phyloP scores from a whole-genome alignment of 768 basidiomycete genomes.

The Paxillus rubicundulus region DNA sequence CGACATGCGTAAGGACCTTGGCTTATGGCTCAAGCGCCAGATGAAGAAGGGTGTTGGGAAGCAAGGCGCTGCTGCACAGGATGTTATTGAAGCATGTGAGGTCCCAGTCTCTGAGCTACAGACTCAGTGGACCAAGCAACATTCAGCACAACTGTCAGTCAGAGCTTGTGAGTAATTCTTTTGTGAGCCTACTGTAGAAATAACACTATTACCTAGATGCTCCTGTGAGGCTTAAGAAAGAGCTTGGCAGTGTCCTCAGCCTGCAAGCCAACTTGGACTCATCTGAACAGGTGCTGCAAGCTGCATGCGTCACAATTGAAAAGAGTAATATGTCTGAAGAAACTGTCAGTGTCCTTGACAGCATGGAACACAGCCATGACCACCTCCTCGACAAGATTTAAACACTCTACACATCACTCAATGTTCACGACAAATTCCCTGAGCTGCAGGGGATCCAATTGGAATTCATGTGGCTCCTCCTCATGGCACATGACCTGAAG shows the following conservation, averaged over 20 bases:
- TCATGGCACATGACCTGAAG: slow-evolving; percentile 16
- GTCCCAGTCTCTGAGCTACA: background rate
- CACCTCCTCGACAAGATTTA: slow-evolving; percentile 27
- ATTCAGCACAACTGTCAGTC: slow-evolving; percentile 3
- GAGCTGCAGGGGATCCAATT: slow-evolving; percentile 30
- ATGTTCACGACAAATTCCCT: slow-evolving; percentile 32
- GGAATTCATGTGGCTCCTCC: slow-evolving; percentile 14
- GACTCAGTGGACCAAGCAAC: slow-evolving; percentile 1
- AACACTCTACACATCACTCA: slow-evolving; percentile 33
- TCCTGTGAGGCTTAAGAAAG: slow-evolving; percentile 30
- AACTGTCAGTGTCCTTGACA: slow-evolving; percentile 13
- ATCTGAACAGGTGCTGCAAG: slow-evolving; percentile 23
- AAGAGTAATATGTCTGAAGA: background rate
- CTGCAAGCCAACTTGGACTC: slow-evolving; percentile 31
- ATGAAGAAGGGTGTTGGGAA: slow-evolving; percentile 15
- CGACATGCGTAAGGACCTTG: slow-evolving; percentile 29
- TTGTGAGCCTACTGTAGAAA: background rate
- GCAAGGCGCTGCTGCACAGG: slow-evolving; percentile 4
- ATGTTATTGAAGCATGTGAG: background rate
- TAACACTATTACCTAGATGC: slow-evolving; percentile 19
- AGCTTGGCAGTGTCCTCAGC: slow-evolving; percentile 30
- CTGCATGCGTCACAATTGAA: slow-evolving; percentile 6
- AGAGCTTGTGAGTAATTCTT: background rate
- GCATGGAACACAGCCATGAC: slow-evolving; percentile 20
- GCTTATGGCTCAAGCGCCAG: slow-evolving; percentile 30